Base-by-base conservation (phyloP, 805 yeast species). In the Saturnispora quitensis region DNA sequence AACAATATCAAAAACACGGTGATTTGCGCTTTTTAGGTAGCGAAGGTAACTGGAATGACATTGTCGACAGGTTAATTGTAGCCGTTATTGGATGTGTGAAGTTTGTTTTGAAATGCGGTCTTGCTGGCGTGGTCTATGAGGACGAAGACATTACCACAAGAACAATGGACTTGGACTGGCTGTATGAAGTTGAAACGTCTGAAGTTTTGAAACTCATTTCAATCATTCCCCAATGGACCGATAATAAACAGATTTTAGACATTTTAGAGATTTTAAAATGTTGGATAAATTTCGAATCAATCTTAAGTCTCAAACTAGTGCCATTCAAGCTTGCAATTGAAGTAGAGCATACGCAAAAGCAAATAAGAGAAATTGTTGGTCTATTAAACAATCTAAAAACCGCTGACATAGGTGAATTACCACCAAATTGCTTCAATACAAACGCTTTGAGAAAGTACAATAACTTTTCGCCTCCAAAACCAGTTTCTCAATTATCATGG, bases 71-170 rank as follows among this genome's bases (percentile, higher is more conserved):
- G 13, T 77, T 76, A 50, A 70, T 78, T 2, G 57, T 78, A 9
- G 87, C 83, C 2, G 57, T 82, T 5, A 66, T 80, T 47, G 77
- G 76, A 59, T 75, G 77, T 64, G 76, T 82, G 18, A 77, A 77
- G 20, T 68, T 75, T 13, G 67, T 73, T 15, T 54, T 76, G 3
- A 64, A 66, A 8, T 67, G 82, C 36, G 80, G 82, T 2, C 68
- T 68, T 48, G 69, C 74, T 6, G 82, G 82, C n/a, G 83, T 80
- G 8, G 68, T 84, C 10, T 79, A 77, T 56, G 89, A 85, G 60
- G 93, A 84, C 60, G 93, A 86, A 61, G 95, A 86, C 65, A 67
- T 86, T 33, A 81, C 81, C 51, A 77, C 84, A 1, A 78, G 83
- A 57, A 72, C 73, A 13, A 79, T 83, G 81, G 81, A 80, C 38